These are phyloP conservation scores for Arbutus unedo DNA, from an alignment of 148 eudicot species.

Conservation along the genomic window DNA sequence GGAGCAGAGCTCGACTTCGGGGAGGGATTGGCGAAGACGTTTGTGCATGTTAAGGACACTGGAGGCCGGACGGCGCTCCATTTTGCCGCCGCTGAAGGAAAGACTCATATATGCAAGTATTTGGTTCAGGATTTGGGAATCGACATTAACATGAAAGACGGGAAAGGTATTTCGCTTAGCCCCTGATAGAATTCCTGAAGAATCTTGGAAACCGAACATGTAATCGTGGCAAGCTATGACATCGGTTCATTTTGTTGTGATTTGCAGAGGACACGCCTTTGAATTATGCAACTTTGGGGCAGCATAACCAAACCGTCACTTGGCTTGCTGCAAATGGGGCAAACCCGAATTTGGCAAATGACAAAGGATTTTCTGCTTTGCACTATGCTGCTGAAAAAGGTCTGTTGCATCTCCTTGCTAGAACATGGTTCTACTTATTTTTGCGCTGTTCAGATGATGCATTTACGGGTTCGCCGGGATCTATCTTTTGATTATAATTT, in stretches of 20 bases:
- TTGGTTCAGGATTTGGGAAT: slow-evolving; percentile 20
- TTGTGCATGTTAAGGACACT: neutral
- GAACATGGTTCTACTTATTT: too few species aligned
- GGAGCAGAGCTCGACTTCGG: slow-evolving; percentile 9
- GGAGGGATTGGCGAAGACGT: slow-evolving; percentile 13
- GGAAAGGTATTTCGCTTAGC: slow-evolving; percentile 13
- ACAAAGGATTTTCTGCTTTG: slow-evolving; percentile 15
- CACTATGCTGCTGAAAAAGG: slow-evolving; percentile 26
- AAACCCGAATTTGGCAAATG: slow-evolving; percentile 18
- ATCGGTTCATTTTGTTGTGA: neutral
- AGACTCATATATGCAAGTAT: slow-evolving; percentile 21
- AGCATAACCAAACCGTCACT: slow-evolving; percentile 10
- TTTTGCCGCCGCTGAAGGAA: slow-evolving; percentile 19
- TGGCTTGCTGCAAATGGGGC: slow-evolving; percentile 27
- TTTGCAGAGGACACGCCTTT: slow-evolving; percentile 24
- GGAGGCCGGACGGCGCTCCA: slow-evolving; percentile 23
- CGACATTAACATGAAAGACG: slow-evolving; percentile 15
- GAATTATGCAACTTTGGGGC: slow-evolving; percentile 13
- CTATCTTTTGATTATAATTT: too few species aligned
- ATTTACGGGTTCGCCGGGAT: too few species aligned
- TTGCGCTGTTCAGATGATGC: too few species aligned
- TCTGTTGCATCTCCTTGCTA: neutral
- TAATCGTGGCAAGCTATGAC: neutral
- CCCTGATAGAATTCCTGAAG: neutral
- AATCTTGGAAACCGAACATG: neutral